Evolutionary conservation across 1,284 basidiomycete species (phyloP).

Genomic region (Gomphus bonarii): DNA sequence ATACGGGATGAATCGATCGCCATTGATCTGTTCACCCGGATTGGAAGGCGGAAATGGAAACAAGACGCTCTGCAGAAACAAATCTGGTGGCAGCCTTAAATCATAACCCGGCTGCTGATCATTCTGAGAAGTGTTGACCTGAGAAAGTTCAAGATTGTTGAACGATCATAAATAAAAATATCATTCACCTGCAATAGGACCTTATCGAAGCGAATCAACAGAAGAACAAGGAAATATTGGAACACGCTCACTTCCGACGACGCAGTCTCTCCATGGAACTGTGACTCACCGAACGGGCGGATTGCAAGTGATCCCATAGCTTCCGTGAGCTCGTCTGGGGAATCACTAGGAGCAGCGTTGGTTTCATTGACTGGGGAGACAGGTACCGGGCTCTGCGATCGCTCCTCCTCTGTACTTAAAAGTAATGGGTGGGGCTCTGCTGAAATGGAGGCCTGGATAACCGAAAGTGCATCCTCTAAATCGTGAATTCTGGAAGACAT

Average conservation of each 20-base stretch:
- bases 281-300: slow-evolving; percentile 40
- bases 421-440: slow-evolving; percentile 39
- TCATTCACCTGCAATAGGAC: slow-evolving; percentile 4
- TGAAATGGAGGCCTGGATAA: slow-evolving; percentile 37
- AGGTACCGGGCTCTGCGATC: slow-evolving; percentile 6
- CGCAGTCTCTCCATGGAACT: slow-evolving; percentile 52
- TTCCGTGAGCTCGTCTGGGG: slow-evolving; percentile 5
- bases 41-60: slow-evolving; percentile 10
- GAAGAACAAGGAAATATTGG: neutral
- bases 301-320: slow-evolving; percentile 47
- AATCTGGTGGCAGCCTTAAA: slow-evolving; percentile 2
- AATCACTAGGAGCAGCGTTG: neutral
- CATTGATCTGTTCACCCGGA: slow-evolving; percentile 4
- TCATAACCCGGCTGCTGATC: neutral
- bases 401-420: slow-evolving; percentile 8
- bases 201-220: neutral
- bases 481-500: slow-evolving; percentile 44
- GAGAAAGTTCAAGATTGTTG: neutral
- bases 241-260: slow-evolving; percentile 42
- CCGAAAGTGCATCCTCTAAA: slow-evolving; percentile 45
- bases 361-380: slow-evolving; percentile 1
- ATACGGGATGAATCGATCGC: slow-evolving; percentile 1
- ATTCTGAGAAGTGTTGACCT: slow-evolving; percentile 5
- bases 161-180: neutral
- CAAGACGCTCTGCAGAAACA: slow-evolving; percentile 9